A percentile compares a stretch with the other conserved stretches of the same genome.
Conservation (phyloP, 441 rosid genomes). For the Gossypium davidsonii region DNA sequence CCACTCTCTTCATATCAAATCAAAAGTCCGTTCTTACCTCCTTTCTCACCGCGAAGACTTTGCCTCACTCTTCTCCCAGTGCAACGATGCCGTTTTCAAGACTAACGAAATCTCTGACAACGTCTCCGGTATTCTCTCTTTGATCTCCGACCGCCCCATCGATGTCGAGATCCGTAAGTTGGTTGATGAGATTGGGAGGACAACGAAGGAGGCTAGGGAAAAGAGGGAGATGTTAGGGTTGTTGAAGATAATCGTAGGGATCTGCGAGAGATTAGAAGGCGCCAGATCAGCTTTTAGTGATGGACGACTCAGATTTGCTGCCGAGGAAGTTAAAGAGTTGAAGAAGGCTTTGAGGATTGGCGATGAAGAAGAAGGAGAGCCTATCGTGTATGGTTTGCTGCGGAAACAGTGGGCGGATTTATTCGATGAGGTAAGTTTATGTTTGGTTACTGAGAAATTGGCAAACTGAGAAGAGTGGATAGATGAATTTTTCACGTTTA, state of each 20-base stretch:
- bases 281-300: slow-evolving; percentile 46
- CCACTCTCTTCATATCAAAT: slow-evolving; percentile 79
- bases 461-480: slow-evolving; percentile 5
- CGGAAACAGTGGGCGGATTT: slow-evolving; percentile 72
- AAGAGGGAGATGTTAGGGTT: slow-evolving; percentile 60
- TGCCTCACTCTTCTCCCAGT: slow-evolving; percentile 70
- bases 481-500: not conserved
- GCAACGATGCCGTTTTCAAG: slow-evolving; percentile 56
- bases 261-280: slow-evolving; percentile 58
- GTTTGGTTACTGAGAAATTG: slow-evolving; percentile 20
- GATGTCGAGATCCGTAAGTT: slow-evolving; percentile 59
- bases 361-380: slow-evolving; percentile 62
- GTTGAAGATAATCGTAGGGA: slow-evolving; percentile 50
- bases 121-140: slow-evolving; percentile 37
- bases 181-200: slow-evolving; percentile 49
- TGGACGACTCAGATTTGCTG: slow-evolving; percentile 60
- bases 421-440: slow-evolving; percentile 60
- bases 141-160: slow-evolving; percentile 54
- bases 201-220: slow-evolving; percentile 48
- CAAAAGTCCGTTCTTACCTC: slow-evolving; percentile 81
- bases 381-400: slow-evolving; percentile 59
- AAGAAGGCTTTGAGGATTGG: slow-evolving; percentile 60
- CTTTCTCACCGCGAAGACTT: slow-evolving; percentile 69
- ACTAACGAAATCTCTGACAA: slow-evolving; percentile 38
- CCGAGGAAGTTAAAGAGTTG: slow-evolving; percentile 65